phyloP scores from a whole-genome alignment of 2,329 filamentous ascomycete species.

The Capronia coronata region DNA sequence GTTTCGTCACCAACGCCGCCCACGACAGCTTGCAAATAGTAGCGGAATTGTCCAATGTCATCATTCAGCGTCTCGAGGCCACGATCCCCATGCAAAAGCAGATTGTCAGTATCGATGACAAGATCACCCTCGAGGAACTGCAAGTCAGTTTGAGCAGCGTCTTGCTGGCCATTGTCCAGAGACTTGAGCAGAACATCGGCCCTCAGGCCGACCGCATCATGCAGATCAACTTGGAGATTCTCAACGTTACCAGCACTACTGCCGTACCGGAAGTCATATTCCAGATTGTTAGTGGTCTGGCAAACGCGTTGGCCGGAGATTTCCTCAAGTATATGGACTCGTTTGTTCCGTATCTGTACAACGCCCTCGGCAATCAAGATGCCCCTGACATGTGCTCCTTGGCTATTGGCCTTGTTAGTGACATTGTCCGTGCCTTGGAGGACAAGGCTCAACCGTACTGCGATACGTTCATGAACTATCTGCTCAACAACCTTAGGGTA shows the following conservation, averaged over 20 bases:
- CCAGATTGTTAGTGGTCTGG: conserved; percentile 82
- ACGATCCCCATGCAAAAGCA: conserved; percentile 84
- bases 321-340: conserved; percentile 97
- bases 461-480: conserved; percentile 96
- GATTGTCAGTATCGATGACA: conserved; percentile 94
- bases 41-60: conserved; percentile 75
- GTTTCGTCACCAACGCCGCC: conserved; percentile 86
- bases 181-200: conserved; percentile 82
- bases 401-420: conserved; percentile 94
- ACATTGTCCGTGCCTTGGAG: conserved; percentile 87
- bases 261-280: conserved; percentile 93
- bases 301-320: conserved; percentile 83
- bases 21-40: conserved; percentile 76
- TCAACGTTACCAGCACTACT: conserved; percentile 74
- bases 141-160: conserved; percentile 93
- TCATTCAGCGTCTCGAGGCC: conserved; percentile 83
- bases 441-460: conserved; percentile 90
- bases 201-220: conserved; percentile 92
- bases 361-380: conserved; percentile 89
- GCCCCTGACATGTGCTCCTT: conserved; percentile 91
- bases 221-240: conserved; percentile 74
- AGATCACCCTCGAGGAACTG: conserved; percentile 92
- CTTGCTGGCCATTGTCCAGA: conserved; percentile 81
- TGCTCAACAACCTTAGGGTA: conserved; percentile 76
- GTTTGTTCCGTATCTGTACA: conserved; percentile 87